A percentile compares a stretch with the other conserved stretches of the same genome.
phyloP scores from a whole-genome alignment of 306 rosid species.

The Vigna trinervia region DNA sequence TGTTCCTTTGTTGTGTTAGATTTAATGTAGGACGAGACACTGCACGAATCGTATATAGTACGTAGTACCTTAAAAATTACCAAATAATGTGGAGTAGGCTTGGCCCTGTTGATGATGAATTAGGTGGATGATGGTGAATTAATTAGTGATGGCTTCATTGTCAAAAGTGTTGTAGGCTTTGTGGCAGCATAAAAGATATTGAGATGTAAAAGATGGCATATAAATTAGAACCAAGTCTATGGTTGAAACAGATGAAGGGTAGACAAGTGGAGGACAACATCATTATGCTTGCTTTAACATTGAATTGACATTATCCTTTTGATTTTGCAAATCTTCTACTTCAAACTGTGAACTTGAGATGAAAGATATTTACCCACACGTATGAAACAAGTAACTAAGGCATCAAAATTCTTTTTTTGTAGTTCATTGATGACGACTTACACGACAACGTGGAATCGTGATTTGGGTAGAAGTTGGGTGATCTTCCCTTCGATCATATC shows the following conservation, averaged over 20 bases:
- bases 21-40: conserved; percentile 5
- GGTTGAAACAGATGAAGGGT: conserved; percentile 38
- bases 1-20: background rate
- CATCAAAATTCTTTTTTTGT: background rate
- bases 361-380: conserved; percentile 17
- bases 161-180: conserved; percentile 48
- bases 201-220: conserved; percentile 22
- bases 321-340: conserved; percentile 48
- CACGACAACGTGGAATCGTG: conserved; percentile 22
- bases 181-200: conserved; percentile 46
- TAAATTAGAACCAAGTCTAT: conserved; percentile 41
- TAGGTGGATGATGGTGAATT: conserved; percentile 37
- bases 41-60: background rate
- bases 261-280: conserved; percentile 54
- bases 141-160: conserved; percentile 41
- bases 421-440: background rate
- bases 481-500: conserved; percentile 49
- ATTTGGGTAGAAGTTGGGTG: conserved; percentile 48
- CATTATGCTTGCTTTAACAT: conserved; percentile 50
- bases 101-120: conserved; percentile 20
- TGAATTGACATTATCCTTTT: conserved; percentile 40
- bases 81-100: conserved; percentile 27
- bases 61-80: background rate
- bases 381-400: conserved; percentile 26
- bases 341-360: conserved; percentile 24